Evolutionary conservation across 2,329 filamentous ascomycete genomes (phyloP), one percentile per base, ranked within the genome.

Genomic region (Cladophialophora chaetospira): DNA sequence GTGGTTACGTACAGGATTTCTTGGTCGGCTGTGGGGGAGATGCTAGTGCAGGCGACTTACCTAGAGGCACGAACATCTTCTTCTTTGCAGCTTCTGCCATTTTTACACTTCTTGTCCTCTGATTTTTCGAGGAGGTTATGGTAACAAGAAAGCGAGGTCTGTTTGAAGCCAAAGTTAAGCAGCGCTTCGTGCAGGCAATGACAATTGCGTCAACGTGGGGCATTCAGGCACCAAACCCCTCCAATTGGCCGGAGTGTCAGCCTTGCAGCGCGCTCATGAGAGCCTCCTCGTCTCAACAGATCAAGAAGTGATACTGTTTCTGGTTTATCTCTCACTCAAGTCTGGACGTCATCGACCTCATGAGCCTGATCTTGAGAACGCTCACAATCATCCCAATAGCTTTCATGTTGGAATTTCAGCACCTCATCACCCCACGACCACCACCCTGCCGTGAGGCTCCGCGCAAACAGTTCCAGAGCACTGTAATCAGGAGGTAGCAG

Each of bases 401-500:
- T 58, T 31, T 59, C 55, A 49, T 65, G 53, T 45, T 86, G 85
- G 65, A 81, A 86, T 64, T 81, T 84, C 38, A 86, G 67, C 9
- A 80, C 83, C 65, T 87, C 82, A 67, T 87, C 77, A 2, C 84
- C 84, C 77, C 80, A 84, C 19, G 79, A 78, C 73, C 76, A 83
- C 84, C 84, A 87, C 1, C 82, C 83, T 26, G 77, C 74, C 0
- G 84, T 83, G 29, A 84, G 69, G 65, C 82, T 77, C 19, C 84
- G 71, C 3, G 83, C 81, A 71, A 87, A 87, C 0, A 86, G 72
- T 67, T 87, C 84, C 38, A 87, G 65, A 2, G 78, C 82, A 38
- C 72, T 69, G 65, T 83, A 82, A 10, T 71, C 62, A 2, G 62
- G 53, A 10, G 66, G 62, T 23, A 69, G 28, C 5, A 81, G 62